Percentiles rank a stretch among this genome's conserved stretches.
Evolutionary conservation across 345 rosid species (phyloP).

Genomic region (Citrus australasica): DNA sequence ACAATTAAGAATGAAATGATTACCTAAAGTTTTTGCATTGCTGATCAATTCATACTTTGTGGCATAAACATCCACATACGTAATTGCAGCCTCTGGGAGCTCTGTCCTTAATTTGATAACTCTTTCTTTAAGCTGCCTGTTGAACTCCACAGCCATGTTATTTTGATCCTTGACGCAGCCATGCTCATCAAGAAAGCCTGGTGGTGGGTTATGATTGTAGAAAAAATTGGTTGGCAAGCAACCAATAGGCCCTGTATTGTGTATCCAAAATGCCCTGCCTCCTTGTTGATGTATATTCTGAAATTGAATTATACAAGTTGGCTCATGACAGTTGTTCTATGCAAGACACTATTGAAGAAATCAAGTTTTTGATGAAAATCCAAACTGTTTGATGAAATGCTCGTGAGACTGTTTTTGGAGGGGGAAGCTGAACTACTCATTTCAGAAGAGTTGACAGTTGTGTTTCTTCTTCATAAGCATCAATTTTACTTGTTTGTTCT

Average conservation of each 20-base stretch:
- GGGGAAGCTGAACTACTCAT: too few species aligned
- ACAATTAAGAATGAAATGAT: neutral
- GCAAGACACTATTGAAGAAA: neutral
- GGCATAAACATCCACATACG: constrained; percentile 73
- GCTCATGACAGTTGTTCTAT: neutral
- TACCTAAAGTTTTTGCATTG: constrained; percentile 62
- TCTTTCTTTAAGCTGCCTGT: constrained; percentile 59
- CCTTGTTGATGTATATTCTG: constrained; percentile 52
- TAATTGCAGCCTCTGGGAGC: constrained; percentile 65
- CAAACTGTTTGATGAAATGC: too few species aligned
- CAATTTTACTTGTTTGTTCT: too few species aligned
- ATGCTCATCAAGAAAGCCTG: constrained; percentile 56
- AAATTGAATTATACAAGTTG: neutral
- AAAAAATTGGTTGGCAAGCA: constrained; percentile 78
- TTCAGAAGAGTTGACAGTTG: too few species aligned
- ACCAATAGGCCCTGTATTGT: constrained; percentile 88
- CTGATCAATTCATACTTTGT: constrained; percentile 73
- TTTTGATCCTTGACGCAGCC: constrained; percentile 84
- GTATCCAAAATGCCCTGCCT: constrained; percentile 72
- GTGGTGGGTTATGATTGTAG: constrained; percentile 59
- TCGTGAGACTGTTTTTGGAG: too few species aligned
- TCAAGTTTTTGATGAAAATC: too few species aligned
- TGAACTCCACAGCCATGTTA: constrained; percentile 73
- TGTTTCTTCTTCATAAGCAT: too few species aligned
- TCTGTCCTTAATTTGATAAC: constrained; percentile 48